These are phyloP conservation scores for Sphaerulina musiva DNA, from an alignment of 2,329 filamentous ascomycete genomes.

Conservation along the genomic window DNA sequence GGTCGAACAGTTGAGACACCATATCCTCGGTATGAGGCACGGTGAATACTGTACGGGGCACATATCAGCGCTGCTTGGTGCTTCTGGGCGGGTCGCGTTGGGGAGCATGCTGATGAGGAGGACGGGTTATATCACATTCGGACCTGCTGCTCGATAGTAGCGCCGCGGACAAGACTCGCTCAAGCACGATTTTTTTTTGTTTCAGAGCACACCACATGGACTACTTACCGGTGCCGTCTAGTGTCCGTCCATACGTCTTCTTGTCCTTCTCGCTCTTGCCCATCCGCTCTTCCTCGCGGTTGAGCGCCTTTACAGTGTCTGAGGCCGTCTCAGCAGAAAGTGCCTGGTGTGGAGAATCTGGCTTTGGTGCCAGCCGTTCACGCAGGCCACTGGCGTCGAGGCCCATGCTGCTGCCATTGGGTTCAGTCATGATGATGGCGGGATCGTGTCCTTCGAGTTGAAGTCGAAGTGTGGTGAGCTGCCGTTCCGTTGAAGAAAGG, in stretches of 20 bases:
- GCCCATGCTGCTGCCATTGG: conserved; percentile 16
- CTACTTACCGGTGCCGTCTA: conserved; percentile 75
- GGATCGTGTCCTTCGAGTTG: conserved; percentile 15
- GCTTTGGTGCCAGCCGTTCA: conserved; percentile 39
- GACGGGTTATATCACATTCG: not conserved
- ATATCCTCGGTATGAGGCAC: conserved; percentile 97
- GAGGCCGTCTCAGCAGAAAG: conserved; percentile 36
- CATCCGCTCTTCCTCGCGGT: conserved; percentile 43
- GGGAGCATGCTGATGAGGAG: not conserved
- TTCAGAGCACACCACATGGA: conserved; percentile 1
- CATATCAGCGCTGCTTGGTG: conserved; percentile 24
- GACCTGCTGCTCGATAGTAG: conserved; percentile 12
- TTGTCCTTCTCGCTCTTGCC: conserved; percentile 50
- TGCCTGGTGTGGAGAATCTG: conserved; percentile 29
- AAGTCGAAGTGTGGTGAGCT: conserved; percentile 15
- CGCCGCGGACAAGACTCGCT: conserved; percentile 9
- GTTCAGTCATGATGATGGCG: conserved; percentile 19
- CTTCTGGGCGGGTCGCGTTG: not conserved
- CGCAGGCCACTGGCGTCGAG: conserved; percentile 38
- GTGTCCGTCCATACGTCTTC: conserved; percentile 86
- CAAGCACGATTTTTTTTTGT: not conserved
- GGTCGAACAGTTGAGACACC: conserved; percentile 94
- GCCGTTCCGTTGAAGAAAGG: conserved; percentile 15
- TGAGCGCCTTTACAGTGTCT: conserved; percentile 45
- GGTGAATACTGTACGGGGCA: conserved; percentile 65